phyloP scores from a whole-genome alignment of 257 asterid genomes.

The Solanum peruvianum region DNA sequence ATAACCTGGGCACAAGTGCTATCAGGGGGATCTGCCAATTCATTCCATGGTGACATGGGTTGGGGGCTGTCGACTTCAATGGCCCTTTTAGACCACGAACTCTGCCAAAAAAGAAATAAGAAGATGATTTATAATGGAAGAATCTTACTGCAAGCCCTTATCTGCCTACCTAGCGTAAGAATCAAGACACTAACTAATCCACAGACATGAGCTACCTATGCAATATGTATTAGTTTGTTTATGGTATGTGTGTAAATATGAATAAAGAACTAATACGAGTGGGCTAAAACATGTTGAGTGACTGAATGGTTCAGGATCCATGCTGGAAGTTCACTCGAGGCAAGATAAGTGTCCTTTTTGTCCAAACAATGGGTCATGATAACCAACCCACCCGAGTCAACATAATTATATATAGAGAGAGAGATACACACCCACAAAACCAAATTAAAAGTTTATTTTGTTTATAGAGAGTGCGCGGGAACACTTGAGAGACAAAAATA shows the following conservation, averaged over 20 bases:
- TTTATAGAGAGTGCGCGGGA: not conserved
- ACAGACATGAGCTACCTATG: not conserved
- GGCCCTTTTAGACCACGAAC: slow-evolving; percentile 36
- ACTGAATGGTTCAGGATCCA: not conserved
- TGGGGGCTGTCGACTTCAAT: slow-evolving; percentile 25
- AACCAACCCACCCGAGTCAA: not conserved
- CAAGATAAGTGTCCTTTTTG: not conserved
- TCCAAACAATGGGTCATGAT: not conserved
- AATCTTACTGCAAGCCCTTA: not conserved
- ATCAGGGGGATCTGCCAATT: slow-evolving; percentile 21
- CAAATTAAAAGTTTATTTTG: not conserved
- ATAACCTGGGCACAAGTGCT: slow-evolving; percentile 35
- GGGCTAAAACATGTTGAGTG: not conserved
- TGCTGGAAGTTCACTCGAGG: not conserved
- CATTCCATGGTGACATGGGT: slow-evolving; percentile 24
- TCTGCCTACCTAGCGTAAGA: not conserved
- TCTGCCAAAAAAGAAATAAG: slow-evolving; percentile 7
- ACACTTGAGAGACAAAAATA: not conserved
- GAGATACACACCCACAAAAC: not conserved
- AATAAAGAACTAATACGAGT: not conserved
- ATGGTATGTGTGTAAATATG: not conserved
- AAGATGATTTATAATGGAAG: not conserved
- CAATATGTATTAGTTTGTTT: not conserved
- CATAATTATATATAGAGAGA: not conserved
- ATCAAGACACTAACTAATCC: not conserved